These are phyloP conservation scores for Helichrysum umbraculigerum DNA, from an alignment of 129 eudicot species.

Conservation along the genomic window DNA sequence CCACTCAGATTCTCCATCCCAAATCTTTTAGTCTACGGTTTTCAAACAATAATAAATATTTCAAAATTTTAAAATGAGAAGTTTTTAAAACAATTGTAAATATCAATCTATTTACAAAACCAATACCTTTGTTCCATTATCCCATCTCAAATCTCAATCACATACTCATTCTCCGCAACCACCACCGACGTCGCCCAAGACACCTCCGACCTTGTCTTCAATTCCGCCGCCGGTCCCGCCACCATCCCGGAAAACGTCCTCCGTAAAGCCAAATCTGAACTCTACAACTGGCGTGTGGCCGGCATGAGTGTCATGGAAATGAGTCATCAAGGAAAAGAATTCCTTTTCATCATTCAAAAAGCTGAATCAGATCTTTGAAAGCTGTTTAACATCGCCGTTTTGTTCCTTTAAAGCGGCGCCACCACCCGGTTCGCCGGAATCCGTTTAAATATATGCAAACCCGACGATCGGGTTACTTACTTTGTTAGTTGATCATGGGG, in stretches of 20 bases:
- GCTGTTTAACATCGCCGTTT: conserved; percentile 61
- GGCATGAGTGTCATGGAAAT: conserved; percentile 99
- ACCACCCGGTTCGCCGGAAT: conserved; percentile 85
- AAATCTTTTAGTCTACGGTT: too few species aligned
- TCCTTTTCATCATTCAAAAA: conserved; percentile 75
- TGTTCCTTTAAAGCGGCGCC: conserved; percentile 97
- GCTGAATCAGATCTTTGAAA: conserved; percentile 79
- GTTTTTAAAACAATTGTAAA: too few species aligned
- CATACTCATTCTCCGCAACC: conserved; percentile 58
- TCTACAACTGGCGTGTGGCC: conserved; percentile 67
- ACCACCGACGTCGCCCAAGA: conserved; percentile 40
- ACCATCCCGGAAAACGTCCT: conserved; percentile 87
- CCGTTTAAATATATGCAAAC: conserved; percentile 69
- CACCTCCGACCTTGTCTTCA: conserved; percentile 68
- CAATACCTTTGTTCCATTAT: too few species aligned
- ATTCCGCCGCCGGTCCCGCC: conserved; percentile 98
- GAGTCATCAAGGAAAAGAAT: conserved; percentile 93
- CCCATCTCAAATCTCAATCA: conserved; percentile 40
- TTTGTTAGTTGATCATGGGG: conserved; percentile 95
- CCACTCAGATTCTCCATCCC: too few species aligned
- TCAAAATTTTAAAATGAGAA: too few species aligned
- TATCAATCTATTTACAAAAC: too few species aligned
- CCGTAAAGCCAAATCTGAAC: conserved; percentile 75
- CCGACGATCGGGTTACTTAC: conserved; percentile 64
- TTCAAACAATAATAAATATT: too few species aligned